Base-by-base conservation (phyloP, 768 basidiomycete species). In the Amanita inopinata region DNA sequence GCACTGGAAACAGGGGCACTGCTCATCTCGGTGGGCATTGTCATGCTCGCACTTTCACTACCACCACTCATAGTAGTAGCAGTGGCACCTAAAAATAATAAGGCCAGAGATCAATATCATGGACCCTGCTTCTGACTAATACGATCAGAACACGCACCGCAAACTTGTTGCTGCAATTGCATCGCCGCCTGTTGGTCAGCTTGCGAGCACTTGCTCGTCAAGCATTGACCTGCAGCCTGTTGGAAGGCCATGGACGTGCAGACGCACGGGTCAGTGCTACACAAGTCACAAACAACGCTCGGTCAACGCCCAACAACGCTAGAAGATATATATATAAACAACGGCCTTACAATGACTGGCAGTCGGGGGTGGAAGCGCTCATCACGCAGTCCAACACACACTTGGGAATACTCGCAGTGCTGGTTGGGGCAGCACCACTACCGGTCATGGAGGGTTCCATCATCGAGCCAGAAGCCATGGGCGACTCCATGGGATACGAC, bases 191-290 rank as follows among this genome's bases (percentile, higher is more conserved):
- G 33, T 9, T 34, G 33, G 3, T 43, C 42, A 8, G 33, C 15
- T 10, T 33, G 20, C 9, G 33, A 6, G 9, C 42, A 43, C 6
- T 43, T 27, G 15, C 5, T 10, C 4, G 15, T 0, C 42, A 43
- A 36, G 33, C 42, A 43, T n/a, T 25, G 22, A 1, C 2, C 33
- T 19, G 33, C 42, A 14, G 42, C 33, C 6, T 33, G 2, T 10
- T 43, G 42, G 42, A 43, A 43, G 1, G 5, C 12, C 2, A 18
- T 36, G 23, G 24, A 3, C 9, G 42, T 43, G 27, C 42, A 43
- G 3, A 43, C 24, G 11, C 42, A 43, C 4, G 33, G 24, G n/a
- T 36, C 33, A 4, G 33, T 28, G 27, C 42, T 43, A 12, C 3
- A 35, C 7, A 27, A 22, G n/a, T n/a, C n/a, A n/a, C n/a, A 17